These are phyloP conservation scores for Chaetomiaceae sp. DNA, from an alignment of 2,329 filamentous ascomycete species.

Conservation along the genomic window DNA sequence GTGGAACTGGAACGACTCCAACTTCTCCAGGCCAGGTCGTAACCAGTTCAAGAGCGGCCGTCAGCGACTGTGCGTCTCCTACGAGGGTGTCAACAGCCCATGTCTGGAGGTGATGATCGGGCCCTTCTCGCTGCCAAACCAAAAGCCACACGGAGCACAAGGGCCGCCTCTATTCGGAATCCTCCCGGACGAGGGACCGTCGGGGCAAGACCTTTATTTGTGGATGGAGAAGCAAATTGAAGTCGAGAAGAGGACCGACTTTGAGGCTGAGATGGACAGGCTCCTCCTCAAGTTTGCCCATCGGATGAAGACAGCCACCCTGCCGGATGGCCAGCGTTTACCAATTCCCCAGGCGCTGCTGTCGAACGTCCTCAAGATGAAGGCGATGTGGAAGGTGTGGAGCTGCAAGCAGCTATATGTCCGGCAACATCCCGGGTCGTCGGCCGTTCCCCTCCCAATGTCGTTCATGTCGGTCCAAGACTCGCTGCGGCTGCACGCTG, in stretches of 20 bases:
- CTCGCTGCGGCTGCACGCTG: slow-evolving; percentile 17
- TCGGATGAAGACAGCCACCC: neutral
- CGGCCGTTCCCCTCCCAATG: neutral
- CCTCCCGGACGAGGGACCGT: neutral
- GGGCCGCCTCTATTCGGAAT: neutral
- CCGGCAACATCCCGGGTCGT: neutral
- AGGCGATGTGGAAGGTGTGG: slow-evolving; percentile 21
- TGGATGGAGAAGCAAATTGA: slow-evolving; percentile 16
- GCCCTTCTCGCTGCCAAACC: slow-evolving; percentile 7
- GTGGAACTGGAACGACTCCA: slow-evolving; percentile 14
- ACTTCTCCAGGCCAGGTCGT: neutral
- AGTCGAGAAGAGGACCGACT: slow-evolving; percentile 1
- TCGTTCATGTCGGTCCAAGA: slow-evolving; percentile 14
- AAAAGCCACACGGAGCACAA: neutral
- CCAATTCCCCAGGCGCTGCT: slow-evolving; percentile 6
- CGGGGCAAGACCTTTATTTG: neutral
- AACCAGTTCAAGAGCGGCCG: slow-evolving; percentile 2
- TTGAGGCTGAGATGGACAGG: slow-evolving; percentile 16
- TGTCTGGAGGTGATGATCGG: slow-evolving; percentile 1
- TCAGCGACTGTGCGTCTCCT: slow-evolving; percentile 6
- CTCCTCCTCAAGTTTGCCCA: slow-evolving; percentile 11
- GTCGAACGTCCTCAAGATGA: slow-evolving; percentile 16
- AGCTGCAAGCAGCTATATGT: slow-evolving; percentile 15
- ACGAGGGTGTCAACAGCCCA: slow-evolving; percentile 4
- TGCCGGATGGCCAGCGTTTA: neutral